These are phyloP conservation scores for Durio zibethinus DNA, from an alignment of 345 rosid genomes.

Conservation along the genomic window DNA sequence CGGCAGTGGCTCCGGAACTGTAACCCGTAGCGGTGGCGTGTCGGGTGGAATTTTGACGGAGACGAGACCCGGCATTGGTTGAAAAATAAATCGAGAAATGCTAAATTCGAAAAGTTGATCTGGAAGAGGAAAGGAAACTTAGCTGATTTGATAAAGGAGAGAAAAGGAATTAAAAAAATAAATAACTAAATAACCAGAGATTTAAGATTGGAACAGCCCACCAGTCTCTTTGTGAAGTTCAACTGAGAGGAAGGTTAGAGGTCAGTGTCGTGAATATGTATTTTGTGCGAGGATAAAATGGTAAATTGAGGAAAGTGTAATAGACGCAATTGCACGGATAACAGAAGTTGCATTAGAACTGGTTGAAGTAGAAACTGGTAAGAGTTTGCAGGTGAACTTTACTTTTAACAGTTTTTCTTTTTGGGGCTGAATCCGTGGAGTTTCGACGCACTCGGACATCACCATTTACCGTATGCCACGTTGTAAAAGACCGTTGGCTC, in stretches of 20 bases:
- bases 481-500: neutral
- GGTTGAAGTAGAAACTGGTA: neutral
- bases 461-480: neutral
- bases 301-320: neutral
- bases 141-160: neutral
- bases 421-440: neutral
- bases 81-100: neutral
- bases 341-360: neutral
- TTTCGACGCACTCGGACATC: neutral
- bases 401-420: neutral
- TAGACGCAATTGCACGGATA: too few species aligned
- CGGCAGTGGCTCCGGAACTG: conserved; percentile 58
- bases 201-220: conserved; percentile 5
- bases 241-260: neutral
- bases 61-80: conserved; percentile 79
- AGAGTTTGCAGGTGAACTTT: neutral
- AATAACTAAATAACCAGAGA: too few species aligned
- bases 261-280: neutral
- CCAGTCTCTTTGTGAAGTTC: neutral
- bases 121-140: neutral
- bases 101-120: neutral
- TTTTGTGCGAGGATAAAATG: neutral
- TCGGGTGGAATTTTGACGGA: conserved; percentile 82
- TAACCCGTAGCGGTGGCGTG: conserved; percentile 58
- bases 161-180: neutral